Percentiles rank a stretch among this genome's conserved stretches.
phyloP scores from a whole-genome alignment of 2,329 filamentous ascomycete species.

The Botrytis cinerea region DNA sequence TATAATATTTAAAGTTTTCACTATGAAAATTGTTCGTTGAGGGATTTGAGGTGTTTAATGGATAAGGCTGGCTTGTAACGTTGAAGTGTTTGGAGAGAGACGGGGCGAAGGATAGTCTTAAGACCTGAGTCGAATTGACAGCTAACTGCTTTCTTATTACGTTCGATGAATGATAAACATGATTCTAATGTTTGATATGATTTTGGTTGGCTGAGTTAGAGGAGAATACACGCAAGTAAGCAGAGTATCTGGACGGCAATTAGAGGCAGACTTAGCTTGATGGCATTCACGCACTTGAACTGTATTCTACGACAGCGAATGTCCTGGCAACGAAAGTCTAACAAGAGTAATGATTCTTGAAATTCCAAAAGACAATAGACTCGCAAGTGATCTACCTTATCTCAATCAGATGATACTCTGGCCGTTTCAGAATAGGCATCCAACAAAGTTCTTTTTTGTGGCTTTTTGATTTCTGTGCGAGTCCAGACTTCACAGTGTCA shows the following conservation, averaged over 20 bases:
- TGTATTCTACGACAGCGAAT: too few relatives aligned
- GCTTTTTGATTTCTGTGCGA: neutral
- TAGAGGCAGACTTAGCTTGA: neutral
- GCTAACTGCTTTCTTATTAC: neutral
- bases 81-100: neutral
- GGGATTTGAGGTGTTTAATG: neutral
- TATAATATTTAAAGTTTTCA: fast-evolving
- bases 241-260: too few relatives aligned
- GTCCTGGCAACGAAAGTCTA: neutral
- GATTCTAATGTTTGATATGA: neutral
- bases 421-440: neutral
- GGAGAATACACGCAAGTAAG: neutral
- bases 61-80: neutral
- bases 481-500: neutral
- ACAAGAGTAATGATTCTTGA: neutral
- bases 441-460: neutral
- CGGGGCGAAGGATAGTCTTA: neutral
- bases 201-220: neutral
- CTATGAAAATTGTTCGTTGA: neutral
- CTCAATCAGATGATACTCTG: neutral
- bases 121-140: neutral
- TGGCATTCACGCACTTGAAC: neutral
- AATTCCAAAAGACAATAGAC: neutral
- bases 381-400: neutral
- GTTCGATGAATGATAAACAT: too few relatives aligned